Evolutionary conservation across 176 grass and related monocot species (phyloP), one percentile per base, ranked within the genome.

Genomic region (Aegilops longissima): DNA sequence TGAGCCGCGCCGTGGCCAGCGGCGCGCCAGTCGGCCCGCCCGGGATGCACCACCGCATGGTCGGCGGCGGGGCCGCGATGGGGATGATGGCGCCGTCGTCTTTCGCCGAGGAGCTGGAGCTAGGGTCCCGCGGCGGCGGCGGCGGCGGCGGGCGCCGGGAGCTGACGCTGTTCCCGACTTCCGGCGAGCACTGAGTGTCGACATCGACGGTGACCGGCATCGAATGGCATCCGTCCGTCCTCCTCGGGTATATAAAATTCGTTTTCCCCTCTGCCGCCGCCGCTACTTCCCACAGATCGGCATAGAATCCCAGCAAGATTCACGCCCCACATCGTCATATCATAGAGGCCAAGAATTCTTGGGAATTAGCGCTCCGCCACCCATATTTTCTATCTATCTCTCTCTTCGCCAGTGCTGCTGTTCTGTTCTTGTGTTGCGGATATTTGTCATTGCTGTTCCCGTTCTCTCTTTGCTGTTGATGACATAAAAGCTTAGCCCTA

Each of bases 111-210:
- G 95, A 97, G 1, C 75, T 95, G 58, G 95, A 97, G 36, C 90
- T 90, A 23, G 92, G 88, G 70, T 84, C 89, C 59, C 89, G 90
- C 25, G 92, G 89, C 25, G 84, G 72, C 23, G 86, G 54, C 20
- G 88, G 86, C 12, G 69, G 64, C 44, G 17, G 76, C 38, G 86
- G 87, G 1, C 81, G 95, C 68, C 93, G 91, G 82, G 95, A 93
- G 84, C 89, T 97, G 1, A 97, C 93, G 17, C 91, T 97, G 40
- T 97, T 97, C 82, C 95, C 95, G 21, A 95, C 92, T 36, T 86
- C 92, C 29, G 91, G 92, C 34, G 93, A 97, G 77, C 92, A 87
- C 86, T 95, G 80, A 95, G 61, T 5, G 25, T 66, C 10, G 3
- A 6, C 18, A 40, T 34, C 61, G 81, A 61, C 82, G 82, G 81